Percentiles rank a stretch among this genome's conserved stretches.
These are phyloP conservation scores for Afroboletus lepidellus DNA, from an alignment of 1,284 basidiomycete genomes.

Conservation along the genomic window DNA sequence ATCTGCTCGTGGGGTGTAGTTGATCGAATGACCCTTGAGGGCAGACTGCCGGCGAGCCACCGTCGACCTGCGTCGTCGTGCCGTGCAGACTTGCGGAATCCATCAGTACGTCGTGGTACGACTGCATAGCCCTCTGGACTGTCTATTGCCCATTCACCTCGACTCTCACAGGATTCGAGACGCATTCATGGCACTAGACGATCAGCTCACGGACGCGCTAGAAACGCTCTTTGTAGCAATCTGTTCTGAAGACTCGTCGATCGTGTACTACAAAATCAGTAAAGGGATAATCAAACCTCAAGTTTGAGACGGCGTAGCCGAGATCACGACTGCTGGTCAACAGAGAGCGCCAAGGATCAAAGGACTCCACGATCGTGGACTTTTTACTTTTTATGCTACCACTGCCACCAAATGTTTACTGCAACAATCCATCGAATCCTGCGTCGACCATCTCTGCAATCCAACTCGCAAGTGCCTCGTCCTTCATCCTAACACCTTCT, in stretches of 20 bases:
- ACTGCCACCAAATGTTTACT: slow-evolving; percentile 11
- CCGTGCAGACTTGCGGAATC: slow-evolving; percentile 69
- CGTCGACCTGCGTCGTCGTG: slow-evolving; percentile 48
- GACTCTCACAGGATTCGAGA: slow-evolving; percentile 47
- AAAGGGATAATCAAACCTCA: slow-evolving; percentile 72
- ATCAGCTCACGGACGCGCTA: slow-evolving; percentile 21
- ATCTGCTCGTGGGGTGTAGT: not conserved
- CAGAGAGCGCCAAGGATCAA: not conserved
- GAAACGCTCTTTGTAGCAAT: slow-evolving; percentile 67
- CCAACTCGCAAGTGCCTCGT: slow-evolving; percentile 73
- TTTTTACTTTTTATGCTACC: slow-evolving; percentile 8
- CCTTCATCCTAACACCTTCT: slow-evolving; percentile 64
- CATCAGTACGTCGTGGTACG: slow-evolving; percentile 51
- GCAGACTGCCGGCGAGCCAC: slow-evolving; percentile 23
- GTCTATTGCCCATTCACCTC: slow-evolving; percentile 29
- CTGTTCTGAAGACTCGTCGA: slow-evolving; percentile 72
- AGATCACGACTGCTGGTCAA: no score
- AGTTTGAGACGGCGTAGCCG: slow-evolving; percentile 35
- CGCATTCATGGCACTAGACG: slow-evolving; percentile 51
- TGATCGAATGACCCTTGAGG: not conserved
- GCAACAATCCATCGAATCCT: slow-evolving; percentile 34
- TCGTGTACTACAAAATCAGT: slow-evolving; percentile 79
- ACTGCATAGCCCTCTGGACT: slow-evolving; percentile 13
- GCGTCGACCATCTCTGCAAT: slow-evolving; percentile 76
- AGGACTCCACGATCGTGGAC: not conserved